phyloP scores from a whole-genome alignment of 768 basidiomycete species.

The Rhodotorula toruloides region DNA sequence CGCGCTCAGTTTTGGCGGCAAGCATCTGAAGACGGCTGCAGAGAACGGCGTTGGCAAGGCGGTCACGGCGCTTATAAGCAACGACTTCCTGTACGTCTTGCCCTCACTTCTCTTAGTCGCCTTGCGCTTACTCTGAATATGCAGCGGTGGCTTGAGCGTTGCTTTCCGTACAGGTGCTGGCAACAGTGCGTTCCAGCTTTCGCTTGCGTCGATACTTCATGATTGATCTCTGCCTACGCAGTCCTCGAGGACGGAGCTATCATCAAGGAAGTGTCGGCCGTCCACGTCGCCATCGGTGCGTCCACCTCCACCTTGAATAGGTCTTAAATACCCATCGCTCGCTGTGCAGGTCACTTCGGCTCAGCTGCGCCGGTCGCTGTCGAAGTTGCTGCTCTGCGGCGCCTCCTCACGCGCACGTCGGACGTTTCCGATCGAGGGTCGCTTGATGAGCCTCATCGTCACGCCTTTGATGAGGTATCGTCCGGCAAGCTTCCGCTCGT shows the following conservation, averaged over 20 bases:
- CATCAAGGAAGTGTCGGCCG: slow-evolving; percentile 57
- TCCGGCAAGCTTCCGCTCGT: slow-evolving; percentile 61
- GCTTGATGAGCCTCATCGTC: not conserved
- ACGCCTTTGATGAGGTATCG: slow-evolving; percentile 11
- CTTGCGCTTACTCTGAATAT: too few relatives aligned
- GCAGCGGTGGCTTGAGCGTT: slow-evolving; percentile 7
- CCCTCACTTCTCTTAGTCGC: not conserved
- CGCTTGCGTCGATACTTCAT: not conserved
- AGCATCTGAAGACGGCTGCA: slow-evolving; percentile 22
- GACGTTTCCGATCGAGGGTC: not conserved
- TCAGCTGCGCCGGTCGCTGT: slow-evolving; percentile 57
- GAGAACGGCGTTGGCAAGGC: slow-evolving; percentile 23
- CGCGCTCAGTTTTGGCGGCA: slow-evolving; percentile 25
- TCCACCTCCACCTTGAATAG: not conserved
- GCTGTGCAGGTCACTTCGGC: slow-evolving; percentile 47
- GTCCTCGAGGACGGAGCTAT: slow-evolving; percentile 60
- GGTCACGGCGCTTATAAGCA: slow-evolving; percentile 11
- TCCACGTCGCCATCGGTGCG: slow-evolving; percentile 58
- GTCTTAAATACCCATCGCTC: too few relatives aligned
- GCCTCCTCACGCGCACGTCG: slow-evolving; percentile 56
- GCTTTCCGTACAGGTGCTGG: slow-evolving; percentile 21
- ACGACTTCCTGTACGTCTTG: slow-evolving; percentile 19
- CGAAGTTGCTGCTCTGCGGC: slow-evolving; percentile 69
- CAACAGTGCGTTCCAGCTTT: not conserved
- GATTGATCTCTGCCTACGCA: not conserved